A percentile compares a stretch with the other conserved stretches of the same genome.
phyloP scores from a whole-genome alignment of 164 flowering plant species.

The Magnolia kwangsiensis region DNA sequence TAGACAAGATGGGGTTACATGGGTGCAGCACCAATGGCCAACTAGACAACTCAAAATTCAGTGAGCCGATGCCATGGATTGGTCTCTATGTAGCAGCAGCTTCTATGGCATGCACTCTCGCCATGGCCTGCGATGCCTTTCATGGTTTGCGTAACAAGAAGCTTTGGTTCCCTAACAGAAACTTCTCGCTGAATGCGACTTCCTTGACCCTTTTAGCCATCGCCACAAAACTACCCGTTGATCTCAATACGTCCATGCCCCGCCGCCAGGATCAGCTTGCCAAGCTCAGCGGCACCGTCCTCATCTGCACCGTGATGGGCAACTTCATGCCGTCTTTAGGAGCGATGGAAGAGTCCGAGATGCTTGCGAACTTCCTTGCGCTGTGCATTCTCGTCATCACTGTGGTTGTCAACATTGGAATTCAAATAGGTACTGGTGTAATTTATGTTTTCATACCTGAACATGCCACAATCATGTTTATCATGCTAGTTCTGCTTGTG shows the following conservation, averaged over 20 bases:
- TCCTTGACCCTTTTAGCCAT: slow-evolving; percentile 6
- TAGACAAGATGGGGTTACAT: neutral
- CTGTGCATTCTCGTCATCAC: slow-evolving; percentile 12
- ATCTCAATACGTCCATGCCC: slow-evolving; percentile 13
- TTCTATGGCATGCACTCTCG: slow-evolving; percentile 1
- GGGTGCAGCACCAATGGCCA: neutral
- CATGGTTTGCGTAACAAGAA: neutral
- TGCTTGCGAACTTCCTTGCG: neutral
- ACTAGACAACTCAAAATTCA: neutral
- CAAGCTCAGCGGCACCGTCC: slow-evolving; percentile 15
- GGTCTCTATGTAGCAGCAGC: slow-evolving; percentile 4
- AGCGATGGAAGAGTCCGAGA: slow-evolving; percentile 1
- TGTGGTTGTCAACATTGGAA: slow-evolving; percentile 8
- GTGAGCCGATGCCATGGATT: slow-evolving; percentile 4
- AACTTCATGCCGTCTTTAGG: slow-evolving; percentile 11
- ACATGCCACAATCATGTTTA: slow-evolving; percentile 3
- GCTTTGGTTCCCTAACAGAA: slow-evolving; percentile 14
- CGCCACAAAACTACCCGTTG: slow-evolving; percentile 12
- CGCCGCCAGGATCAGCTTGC: slow-evolving; percentile 12
- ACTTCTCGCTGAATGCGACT: slow-evolving; percentile 6
- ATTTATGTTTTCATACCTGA: slow-evolving; percentile 15
- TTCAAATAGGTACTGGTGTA: slow-evolving; percentile 18
- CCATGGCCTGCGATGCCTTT: neutral
- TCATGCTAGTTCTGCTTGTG: slow-evolving; percentile 12
- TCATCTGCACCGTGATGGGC: slow-evolving; percentile 4